Evolutionary conservation across 805 yeast species (phyloP).

Genomic region (Schizosaccharomyces octosporus): DNA sequence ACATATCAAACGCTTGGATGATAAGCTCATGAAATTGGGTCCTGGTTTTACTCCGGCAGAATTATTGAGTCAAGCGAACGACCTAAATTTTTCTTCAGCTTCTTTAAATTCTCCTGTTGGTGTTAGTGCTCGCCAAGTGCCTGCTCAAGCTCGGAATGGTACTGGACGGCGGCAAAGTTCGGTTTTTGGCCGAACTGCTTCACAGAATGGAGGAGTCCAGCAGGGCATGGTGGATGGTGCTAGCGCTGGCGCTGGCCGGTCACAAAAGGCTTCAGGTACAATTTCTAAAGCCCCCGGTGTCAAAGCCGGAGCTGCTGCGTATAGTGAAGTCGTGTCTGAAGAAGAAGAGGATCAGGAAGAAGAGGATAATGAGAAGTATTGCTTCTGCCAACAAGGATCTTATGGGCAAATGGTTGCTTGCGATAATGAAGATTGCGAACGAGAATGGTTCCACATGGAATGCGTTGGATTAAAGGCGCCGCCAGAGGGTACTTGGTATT

Average conservation of each 20-base stretch:
- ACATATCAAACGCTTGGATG: conserved; percentile 48
- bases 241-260: background rate
- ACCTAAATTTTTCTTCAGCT: background rate
- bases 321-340: background rate
- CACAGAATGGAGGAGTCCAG: background rate
- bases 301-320: background rate
- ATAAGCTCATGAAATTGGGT: conserved; percentile 39
- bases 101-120: background rate
- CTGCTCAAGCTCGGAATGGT: background rate
- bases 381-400: conserved; percentile 83
- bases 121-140: background rate
- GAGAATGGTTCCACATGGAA: conserved; percentile 89
- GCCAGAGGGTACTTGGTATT: conserved; percentile 84
- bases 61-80: background rate
- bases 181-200: background rate
- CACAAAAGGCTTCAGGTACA: background rate
- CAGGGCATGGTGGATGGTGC: background rate
- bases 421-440: conserved; percentile 68
- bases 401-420: conserved; percentile 94
- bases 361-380: conserved; percentile 31
- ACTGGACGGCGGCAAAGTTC: background rate
- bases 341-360: background rate
- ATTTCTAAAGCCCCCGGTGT: background rate
- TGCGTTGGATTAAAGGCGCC: conserved; percentile 79
- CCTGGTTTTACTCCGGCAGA: background rate